phyloP scores from a whole-genome alignment of 2,329 filamentous ascomycete species.

The Hypoxylon sp. region DNA sequence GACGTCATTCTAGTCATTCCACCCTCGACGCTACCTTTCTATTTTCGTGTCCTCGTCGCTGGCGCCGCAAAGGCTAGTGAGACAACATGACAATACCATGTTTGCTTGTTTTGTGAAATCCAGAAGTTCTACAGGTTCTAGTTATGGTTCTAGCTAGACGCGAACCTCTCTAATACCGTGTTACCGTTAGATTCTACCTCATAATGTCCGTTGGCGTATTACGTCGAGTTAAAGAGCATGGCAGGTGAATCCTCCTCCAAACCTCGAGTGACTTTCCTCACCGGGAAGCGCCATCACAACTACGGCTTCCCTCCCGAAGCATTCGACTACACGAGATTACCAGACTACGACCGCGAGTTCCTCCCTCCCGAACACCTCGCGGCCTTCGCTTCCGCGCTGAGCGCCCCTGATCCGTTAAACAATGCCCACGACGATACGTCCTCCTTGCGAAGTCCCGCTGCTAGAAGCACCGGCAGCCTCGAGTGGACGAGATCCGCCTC shows the following conservation, averaged over 20 bases:
- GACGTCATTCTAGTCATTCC: slow-evolving; percentile 37
- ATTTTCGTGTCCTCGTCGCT: slow-evolving; percentile 13
- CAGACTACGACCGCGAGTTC: slow-evolving; percentile 86
- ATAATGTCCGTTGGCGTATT: slow-evolving; percentile 39
- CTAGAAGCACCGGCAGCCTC: slow-evolving; percentile 58
- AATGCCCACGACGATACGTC: slow-evolving; percentile 68
- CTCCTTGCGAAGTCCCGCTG: slow-evolving; percentile 60
- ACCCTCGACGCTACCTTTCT: slow-evolving; percentile 9
- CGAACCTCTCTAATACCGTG: not conserved
- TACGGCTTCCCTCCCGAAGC: slow-evolving; percentile 74
- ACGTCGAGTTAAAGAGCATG: slow-evolving; percentile 46
- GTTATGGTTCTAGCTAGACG: slow-evolving; percentile 1
- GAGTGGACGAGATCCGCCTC: slow-evolving; percentile 60
- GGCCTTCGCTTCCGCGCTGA: slow-evolving; percentile 84
- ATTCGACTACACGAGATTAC: slow-evolving; percentile 78
- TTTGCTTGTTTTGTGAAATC: not conserved
- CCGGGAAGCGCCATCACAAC: slow-evolving; percentile 51
- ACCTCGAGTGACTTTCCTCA: slow-evolving; percentile 46
- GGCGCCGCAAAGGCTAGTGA: slow-evolving; percentile 25
- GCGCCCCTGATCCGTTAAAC: slow-evolving; percentile 82
- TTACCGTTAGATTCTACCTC: not conserved
- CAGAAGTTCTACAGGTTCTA: not conserved
- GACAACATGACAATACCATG: slow-evolving; percentile 21
- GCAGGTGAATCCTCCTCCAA: slow-evolving; percentile 45
- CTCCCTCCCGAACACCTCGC: slow-evolving; percentile 78